Conservation (phyloP, 305 asterid genomes). For the Fraxinus sp. region DNA sequence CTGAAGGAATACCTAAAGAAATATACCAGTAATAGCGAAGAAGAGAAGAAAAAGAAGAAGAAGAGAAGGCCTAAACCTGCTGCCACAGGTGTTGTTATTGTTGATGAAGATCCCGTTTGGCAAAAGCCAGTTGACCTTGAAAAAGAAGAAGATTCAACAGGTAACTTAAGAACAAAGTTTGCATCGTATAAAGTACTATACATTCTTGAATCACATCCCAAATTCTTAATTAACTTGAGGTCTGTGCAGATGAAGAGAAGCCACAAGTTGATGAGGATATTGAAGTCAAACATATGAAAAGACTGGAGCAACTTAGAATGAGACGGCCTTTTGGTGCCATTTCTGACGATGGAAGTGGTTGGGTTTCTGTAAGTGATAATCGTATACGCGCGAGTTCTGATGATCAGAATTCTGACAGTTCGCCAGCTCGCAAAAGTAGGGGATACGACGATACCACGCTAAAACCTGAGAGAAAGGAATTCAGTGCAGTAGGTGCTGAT, state of each 20-base stretch:
- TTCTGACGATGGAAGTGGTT: constrained; percentile 97
- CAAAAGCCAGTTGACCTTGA: constrained; percentile 65
- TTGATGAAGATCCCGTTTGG: constrained; percentile 85
- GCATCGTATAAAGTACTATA: background rate
- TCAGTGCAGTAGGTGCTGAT: background rate
- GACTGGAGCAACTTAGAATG: constrained; percentile 59
- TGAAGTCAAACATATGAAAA: constrained; percentile 81
- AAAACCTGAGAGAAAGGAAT: constrained; percentile 18
- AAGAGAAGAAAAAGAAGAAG: constrained; percentile 56
- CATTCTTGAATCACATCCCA: constrained; percentile 14
- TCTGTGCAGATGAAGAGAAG: constrained; percentile 71
- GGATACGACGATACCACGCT: constrained; percentile 53
- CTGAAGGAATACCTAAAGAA: constrained; percentile 71
- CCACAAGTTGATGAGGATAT: constrained; percentile 81
- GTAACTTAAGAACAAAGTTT: constrained; percentile 27
- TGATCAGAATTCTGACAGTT: constrained; percentile 42
- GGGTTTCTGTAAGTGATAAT: constrained; percentile 55
- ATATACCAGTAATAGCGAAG: constrained; percentile 54
- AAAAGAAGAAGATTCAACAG: constrained; percentile 67
- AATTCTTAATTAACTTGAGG: background rate
- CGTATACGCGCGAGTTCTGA: constrained; percentile 23
- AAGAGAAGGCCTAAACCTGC: constrained; percentile 43
- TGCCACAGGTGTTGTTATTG: constrained; percentile 53
- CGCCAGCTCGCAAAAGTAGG: constrained; percentile 49
- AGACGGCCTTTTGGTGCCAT: constrained; percentile 65